Percentiles rank a stretch among this genome's conserved stretches.
These are phyloP conservation scores for Colletotrichum tofieldiae DNA, from an alignment of 2,329 filamentous ascomycete genomes.

Conservation along the genomic window DNA sequence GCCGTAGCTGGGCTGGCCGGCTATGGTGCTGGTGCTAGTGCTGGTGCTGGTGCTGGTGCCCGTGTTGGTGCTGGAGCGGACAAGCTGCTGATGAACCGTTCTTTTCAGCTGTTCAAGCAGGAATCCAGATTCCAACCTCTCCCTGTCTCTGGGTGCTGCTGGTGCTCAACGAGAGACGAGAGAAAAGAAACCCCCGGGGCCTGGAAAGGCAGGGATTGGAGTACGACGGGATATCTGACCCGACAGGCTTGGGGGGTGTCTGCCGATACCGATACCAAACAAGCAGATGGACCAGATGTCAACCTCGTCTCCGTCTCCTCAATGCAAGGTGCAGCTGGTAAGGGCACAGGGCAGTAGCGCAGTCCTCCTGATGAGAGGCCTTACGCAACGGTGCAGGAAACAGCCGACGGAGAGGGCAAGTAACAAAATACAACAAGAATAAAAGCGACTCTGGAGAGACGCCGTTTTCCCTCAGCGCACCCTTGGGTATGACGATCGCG, in stretches of 20 bases:
- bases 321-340: constrained; percentile 19
- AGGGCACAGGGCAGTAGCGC: constrained; percentile 1
- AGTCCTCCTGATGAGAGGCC: constrained; percentile 2
- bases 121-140: not conserved
- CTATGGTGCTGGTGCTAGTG: not conserved
- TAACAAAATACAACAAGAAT: no score
- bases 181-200: not conserved
- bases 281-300: constrained; percentile 39
- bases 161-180: not conserved
- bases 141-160: not conserved
- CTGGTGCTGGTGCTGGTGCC: not conserved
- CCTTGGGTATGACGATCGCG: constrained; percentile 16
- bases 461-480: constrained; percentile 10
- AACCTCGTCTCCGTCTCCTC: constrained; percentile 14
- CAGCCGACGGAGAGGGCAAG: not conserved
- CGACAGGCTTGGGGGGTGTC: not conserved
- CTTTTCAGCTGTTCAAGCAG: not conserved
- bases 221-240: not conserved
- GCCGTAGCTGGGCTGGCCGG: not conserved
- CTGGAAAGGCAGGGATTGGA: not conserved
- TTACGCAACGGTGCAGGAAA: constrained; percentile 18
- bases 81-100: not conserved
- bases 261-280: constrained; percentile 34
- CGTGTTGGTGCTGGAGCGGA: not conserved
- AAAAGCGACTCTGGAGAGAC: not conserved